phyloP scores from a whole-genome alignment of 2,329 filamentous ascomycete genomes.

The Epichloe uncinata region DNA sequence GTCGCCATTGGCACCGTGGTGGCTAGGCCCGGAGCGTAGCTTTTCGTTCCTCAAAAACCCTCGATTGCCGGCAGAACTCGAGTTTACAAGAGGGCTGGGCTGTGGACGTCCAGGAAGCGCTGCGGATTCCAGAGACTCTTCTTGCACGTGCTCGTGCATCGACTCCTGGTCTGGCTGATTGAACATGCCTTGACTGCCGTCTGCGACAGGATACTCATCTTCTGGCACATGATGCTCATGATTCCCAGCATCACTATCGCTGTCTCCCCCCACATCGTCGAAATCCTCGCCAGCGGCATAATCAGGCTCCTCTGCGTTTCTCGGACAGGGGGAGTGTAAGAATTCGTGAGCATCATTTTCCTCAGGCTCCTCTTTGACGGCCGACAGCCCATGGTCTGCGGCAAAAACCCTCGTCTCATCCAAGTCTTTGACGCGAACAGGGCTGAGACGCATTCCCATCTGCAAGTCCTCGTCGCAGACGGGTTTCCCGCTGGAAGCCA shows the following conservation, averaged over 20 bases:
- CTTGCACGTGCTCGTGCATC: constrained; percentile 6
- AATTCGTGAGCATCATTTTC: constrained; percentile 13
- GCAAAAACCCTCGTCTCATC: constrained; percentile 30
- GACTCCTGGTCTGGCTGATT: constrained; percentile 13
- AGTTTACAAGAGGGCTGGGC: constrained; percentile 39
- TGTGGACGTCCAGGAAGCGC: constrained; percentile 34
- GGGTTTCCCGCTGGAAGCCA: constrained; percentile 55
- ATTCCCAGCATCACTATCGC: constrained; percentile 27
- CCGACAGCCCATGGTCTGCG: constrained; percentile 26
- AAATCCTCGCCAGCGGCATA: constrained; percentile 8
- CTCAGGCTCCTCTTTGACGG: constrained; percentile 34
- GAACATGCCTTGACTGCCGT: constrained; percentile 30
- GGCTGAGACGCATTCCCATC: constrained; percentile 52
- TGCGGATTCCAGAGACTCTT: constrained; percentile 21
- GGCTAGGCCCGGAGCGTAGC: constrained; percentile 20
- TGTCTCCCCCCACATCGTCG: constrained; percentile 16
- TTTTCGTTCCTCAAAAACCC: constrained; percentile 15
- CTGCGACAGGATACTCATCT: constrained; percentile 28
- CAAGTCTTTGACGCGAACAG: constrained; percentile 40
- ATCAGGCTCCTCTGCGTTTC: constrained; percentile 4
- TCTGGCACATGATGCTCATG: constrained; percentile 32
- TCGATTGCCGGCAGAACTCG: constrained; percentile 36
- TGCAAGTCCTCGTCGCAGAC: constrained; percentile 56
- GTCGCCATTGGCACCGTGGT: constrained; percentile 33
- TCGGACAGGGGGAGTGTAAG: constrained; percentile 17